Base-by-base conservation (phyloP, 768 basidiomycete species). In the Polyporus arcularius region DNA sequence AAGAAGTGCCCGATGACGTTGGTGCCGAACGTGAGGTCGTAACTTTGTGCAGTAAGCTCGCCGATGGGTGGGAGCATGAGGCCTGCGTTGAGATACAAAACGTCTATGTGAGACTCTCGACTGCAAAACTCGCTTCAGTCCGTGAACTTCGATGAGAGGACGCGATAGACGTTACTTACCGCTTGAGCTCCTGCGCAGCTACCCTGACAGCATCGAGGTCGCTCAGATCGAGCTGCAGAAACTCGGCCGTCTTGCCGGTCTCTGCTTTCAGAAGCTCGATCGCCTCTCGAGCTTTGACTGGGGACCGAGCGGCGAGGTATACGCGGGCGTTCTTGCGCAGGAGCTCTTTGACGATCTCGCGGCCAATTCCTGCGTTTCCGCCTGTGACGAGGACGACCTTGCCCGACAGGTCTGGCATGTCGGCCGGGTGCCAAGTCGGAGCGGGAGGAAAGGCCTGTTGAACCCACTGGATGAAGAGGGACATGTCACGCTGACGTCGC, bases 311-410 rank as follows among this genome's bases (percentile, higher is more conserved):
- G 0, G 82, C 84, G 40, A 88, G 41, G 65, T 90, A 89, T 0
- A 90, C 87, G 48, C 80, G 86, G 7, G 87, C 87, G 68, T 85
- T 82, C 65, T 82, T 82, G 9, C 60, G 39, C 12, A 89, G 74
- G 7, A 86, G 78, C 2, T 71, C 77, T 75, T 83, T 85, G 8
- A 73, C 80, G 1, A 82, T 84, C 67, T 86, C 84, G 61, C 84
- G 84, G n/a, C 87, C 87, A 38, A 88, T 77, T 2, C 86, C 78
- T 3, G 72, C 65, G 55, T 77, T 79, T 9, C 72, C 72, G 2
- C 78, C 78, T 21, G 74, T 73, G 12, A 76, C 72, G 35, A 77
- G 64, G 14, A 66, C 46, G 39, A 79, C 78, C 67, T 80, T 64
- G 12, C 67, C 65, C 9, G 58, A 61, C 30, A 67, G 54, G 41